These are phyloP conservation scores for Umbelopsis sp. DNA, from an alignment of 192 early-diverging fungal genomes.

Conservation along the genomic window DNA sequence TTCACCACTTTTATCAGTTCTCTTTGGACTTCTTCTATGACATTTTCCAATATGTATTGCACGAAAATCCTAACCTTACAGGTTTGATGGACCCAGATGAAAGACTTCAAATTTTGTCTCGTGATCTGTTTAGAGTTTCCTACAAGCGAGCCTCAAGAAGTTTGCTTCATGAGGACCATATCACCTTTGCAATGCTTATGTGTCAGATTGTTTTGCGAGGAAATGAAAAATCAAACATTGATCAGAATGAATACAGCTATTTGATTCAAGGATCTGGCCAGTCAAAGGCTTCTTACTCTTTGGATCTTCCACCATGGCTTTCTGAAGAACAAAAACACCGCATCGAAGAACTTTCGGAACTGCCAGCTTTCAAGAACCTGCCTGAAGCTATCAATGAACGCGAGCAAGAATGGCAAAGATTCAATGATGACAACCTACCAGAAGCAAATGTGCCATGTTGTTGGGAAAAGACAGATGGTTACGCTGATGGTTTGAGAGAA, in stretches of 20 bases:
- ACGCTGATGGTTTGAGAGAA: constrained; percentile 69
- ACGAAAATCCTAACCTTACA: constrained; percentile 69
- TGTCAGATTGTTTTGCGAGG: constrained; percentile 83
- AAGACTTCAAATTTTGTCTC: constrained; percentile 74
- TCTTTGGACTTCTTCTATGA: constrained; percentile 95
- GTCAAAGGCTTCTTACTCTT: neutral
- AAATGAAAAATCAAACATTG: constrained; percentile 47
- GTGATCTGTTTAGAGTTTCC: constrained; percentile 82
- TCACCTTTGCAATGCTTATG: constrained; percentile 86
- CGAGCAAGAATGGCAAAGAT: constrained; percentile 49
- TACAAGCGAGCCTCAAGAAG: constrained; percentile 80
- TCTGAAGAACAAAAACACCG: constrained; percentile 52
- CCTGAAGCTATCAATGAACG: constrained; percentile 39
- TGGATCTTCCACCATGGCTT: constrained; percentile 47
- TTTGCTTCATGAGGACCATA: constrained; percentile 90
- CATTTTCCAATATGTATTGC: constrained; percentile 88
- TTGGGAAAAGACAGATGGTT: constrained; percentile 45
- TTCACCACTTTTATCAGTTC: constrained; percentile 98
- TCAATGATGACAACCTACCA: constrained; percentile 44
- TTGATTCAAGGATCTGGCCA: constrained; percentile 42
- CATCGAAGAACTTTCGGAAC: constrained; percentile 43
- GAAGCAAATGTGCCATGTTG: constrained; percentile 55
- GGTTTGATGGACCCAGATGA: constrained; percentile 64
- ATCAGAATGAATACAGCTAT: constrained; percentile 71
- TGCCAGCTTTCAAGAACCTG: constrained; percentile 47